Percentiles rank a stretch among this genome's conserved stretches.
Conservation (phyloP, 2,329 filamentous ascomycete genomes). For the Fonsecaea nubica region DNA sequence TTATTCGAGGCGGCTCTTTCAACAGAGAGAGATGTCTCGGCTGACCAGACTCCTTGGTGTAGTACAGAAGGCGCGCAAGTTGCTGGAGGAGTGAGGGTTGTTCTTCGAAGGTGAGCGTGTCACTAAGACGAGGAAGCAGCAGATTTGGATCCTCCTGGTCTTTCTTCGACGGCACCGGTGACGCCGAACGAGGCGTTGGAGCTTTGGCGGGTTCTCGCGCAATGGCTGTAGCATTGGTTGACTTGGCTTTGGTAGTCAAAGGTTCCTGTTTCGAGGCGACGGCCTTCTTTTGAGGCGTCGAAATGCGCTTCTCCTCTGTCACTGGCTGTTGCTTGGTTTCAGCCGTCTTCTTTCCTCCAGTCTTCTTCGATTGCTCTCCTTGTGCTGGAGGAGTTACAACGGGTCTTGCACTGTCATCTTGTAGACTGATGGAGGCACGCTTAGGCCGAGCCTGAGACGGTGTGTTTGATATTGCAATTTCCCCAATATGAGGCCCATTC, state of each 20-base stretch:
- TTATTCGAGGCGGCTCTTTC: slow-evolving; percentile 73
- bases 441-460: slow-evolving; percentile 39
- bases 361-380: slow-evolving; percentile 24
- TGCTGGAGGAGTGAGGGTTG: slow-evolving; percentile 70
- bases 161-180: slow-evolving; percentile 36
- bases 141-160: slow-evolving; percentile 52
- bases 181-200: slow-evolving; percentile 37
- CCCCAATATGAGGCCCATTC: slow-evolving; percentile 35
- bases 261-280: slow-evolving; percentile 40
- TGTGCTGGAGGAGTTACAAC: slow-evolving; percentile 18
- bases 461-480: slow-evolving; percentile 41
- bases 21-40: slow-evolving; percentile 75
- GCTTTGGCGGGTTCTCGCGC: slow-evolving; percentile 36
- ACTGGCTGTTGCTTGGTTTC: slow-evolving; percentile 17
- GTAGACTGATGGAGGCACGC: slow-evolving; percentile 42
- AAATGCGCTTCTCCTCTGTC: slow-evolving; percentile 27
- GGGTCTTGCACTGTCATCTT: slow-evolving; percentile 29
- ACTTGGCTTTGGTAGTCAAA: slow-evolving; percentile 33
- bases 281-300: slow-evolving; percentile 41
- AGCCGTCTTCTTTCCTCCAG: slow-evolving; percentile 12
- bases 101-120: slow-evolving; percentile 54
- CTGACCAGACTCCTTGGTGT: slow-evolving; percentile 60
- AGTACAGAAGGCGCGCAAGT: slow-evolving; percentile 53
- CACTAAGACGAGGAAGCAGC: slow-evolving; percentile 56
- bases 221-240: slow-evolving; percentile 39